Evolutionary conservation across 257 asterid species (phyloP).

Genomic region (Lycium barbarum): DNA sequence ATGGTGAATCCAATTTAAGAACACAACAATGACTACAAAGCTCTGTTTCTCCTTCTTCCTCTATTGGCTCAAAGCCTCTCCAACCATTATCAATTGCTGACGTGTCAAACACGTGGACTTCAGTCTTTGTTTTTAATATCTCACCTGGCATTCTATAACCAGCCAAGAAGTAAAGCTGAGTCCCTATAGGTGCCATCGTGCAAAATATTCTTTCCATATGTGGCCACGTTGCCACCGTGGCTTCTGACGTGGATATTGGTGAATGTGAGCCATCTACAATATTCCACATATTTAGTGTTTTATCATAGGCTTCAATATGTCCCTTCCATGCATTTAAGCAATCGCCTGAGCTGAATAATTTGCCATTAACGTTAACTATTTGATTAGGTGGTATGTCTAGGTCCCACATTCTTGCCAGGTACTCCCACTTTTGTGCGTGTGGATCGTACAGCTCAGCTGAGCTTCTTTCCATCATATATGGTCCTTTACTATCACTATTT

Average conservation of each 20-base stretch:
- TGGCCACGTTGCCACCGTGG: slow-evolving; percentile 6
- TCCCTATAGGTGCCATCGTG: slow-evolving; percentile 67
- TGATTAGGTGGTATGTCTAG: slow-evolving; percentile 76
- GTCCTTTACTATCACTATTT: slow-evolving; percentile 46
- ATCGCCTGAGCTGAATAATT: slow-evolving; percentile 72
- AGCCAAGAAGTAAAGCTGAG: slow-evolving; percentile 50
- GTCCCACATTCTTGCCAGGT: slow-evolving; percentile 71
- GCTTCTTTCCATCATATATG: slow-evolving; percentile 52
- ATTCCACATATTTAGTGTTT: slow-evolving; percentile 58
- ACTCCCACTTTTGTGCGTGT: slow-evolving; percentile 43
- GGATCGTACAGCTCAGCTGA: slow-evolving; percentile 64
- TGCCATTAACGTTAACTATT: slow-evolving; percentile 56
- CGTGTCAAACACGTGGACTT: slow-evolving; percentile 66
- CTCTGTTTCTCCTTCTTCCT: slow-evolving; percentile 61
- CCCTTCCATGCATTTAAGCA: slow-evolving; percentile 37
- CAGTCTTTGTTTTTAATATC: slow-evolving; percentile 42
- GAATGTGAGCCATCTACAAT: slow-evolving; percentile 55
- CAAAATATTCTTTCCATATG: slow-evolving; percentile 46
- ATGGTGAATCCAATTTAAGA: slow-evolving; percentile 35
- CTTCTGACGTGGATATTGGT: slow-evolving; percentile 39
- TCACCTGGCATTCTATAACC: slow-evolving; percentile 51
- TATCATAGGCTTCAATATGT: slow-evolving; percentile 54
- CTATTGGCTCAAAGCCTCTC: slow-evolving; percentile 56
- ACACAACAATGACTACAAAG: slow-evolving; percentile 63
- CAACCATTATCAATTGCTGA: slow-evolving; percentile 51